These are phyloP conservation scores for Alternaria longipes DNA, from an alignment of 2,329 filamentous ascomycete genomes.

Conservation along the genomic window DNA sequence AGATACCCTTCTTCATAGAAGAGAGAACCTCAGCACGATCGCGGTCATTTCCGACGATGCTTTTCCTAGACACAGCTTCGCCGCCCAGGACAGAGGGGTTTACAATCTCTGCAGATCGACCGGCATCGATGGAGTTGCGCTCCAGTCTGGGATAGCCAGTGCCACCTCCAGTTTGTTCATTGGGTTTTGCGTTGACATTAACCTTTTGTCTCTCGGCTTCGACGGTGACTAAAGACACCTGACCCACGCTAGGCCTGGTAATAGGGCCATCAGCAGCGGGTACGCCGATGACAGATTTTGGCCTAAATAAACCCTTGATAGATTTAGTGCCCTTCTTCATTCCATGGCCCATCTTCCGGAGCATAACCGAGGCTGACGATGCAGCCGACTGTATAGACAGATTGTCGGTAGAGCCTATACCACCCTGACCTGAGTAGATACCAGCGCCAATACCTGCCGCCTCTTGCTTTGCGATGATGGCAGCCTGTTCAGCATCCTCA, in stretches of 20 bases:
- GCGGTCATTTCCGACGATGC: constrained; percentile 87
- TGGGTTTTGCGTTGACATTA: constrained; percentile 76
- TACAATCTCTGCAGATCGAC: constrained; percentile 56
- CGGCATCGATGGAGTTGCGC: constrained; percentile 78
- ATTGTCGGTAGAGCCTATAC: constrained; percentile 95
- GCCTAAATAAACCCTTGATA: constrained; percentile 91
- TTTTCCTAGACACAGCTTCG: constrained; percentile 74
- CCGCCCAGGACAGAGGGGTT: constrained; percentile 46
- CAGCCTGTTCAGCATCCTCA: constrained; percentile 86
- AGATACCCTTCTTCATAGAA: constrained; percentile 91
- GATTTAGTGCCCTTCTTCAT: constrained; percentile 94
- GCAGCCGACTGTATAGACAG: constrained; percentile 90
- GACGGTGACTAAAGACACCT: constrained; percentile 93
- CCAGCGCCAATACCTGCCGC: constrained; percentile 88
- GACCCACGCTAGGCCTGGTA: constrained; percentile 75
- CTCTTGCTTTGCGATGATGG: constrained; percentile 92
- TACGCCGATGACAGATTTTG: constrained; percentile 87
- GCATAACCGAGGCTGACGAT: constrained; percentile 90
- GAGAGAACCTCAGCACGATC: constrained; percentile 92
- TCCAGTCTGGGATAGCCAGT: constrained; percentile 88
- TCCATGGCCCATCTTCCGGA: constrained; percentile 98
- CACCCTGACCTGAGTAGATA: constrained; percentile 88
- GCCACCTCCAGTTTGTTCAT: constrained; percentile 73
- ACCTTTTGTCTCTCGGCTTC: constrained; percentile 90
- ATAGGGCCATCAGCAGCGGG: constrained; percentile 74